Base-by-base conservation (phyloP, 257 asterid species). In the Solanum etuberosum region DNA sequence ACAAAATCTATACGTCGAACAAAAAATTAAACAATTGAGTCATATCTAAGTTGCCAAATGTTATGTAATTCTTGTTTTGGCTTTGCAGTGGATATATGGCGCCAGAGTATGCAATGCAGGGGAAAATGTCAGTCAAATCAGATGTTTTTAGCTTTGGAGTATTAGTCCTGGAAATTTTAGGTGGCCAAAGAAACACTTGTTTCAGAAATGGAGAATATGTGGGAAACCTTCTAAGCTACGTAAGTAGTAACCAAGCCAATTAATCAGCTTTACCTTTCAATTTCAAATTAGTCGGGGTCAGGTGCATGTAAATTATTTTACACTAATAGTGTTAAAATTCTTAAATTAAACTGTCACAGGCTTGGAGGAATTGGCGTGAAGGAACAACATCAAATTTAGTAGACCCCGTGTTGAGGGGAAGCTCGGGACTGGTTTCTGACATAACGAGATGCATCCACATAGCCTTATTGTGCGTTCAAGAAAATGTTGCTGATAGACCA, bases 381-480 rank as follows among this genome's bases (percentile, higher is more conserved):
- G 86, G 90, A 42, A 84, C 78, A 23, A 34, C 90, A 29, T 32
- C 59, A 21, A 70, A 76, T 25, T 15, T 89, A 23, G 32, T 88
- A 21, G 93, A 91, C 74, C 85, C 85, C 0, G 2, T 18, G 2
- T 29, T 91, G 18, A 37, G 82, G 43, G 51, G 73, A 18, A 70
- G 74, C 8, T 83, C 90, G n/a, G 67, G 32, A 32, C 51, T 83
- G 5, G 83, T 83, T 40, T 71, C 74, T 8, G 88, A 86, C 29
- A 76, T 91, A 40, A 14, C 67, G 51, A 46, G 84, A 77, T 89
- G 90, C 87, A 88, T 89, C 7, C 91, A 91, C 14, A 65, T 91
- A 2, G 89, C 89, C 5, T 84, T 91, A 74, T 51, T 91, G 14
- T 91, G 90, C 6, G 91, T 88, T 86, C 93, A 91, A 81, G 90